Evolutionary conservation across 2,329 filamentous ascomycete genomes (phyloP).

Genomic region (Fusarium sp.): DNA sequence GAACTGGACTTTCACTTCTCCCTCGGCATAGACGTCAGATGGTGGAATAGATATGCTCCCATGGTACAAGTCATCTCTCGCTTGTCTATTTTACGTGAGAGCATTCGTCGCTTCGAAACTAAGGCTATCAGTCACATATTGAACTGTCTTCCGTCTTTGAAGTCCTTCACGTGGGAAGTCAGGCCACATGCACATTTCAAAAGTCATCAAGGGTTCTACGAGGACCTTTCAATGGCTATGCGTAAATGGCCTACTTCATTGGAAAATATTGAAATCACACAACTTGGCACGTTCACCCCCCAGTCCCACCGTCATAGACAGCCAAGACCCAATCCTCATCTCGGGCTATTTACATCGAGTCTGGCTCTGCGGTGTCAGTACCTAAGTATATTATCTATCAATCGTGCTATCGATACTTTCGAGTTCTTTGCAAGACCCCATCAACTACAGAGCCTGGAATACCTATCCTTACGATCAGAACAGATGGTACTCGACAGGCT

Average conservation of each 20-base stretch:
- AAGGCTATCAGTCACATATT: not conserved
- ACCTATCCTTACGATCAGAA: too few species aligned
- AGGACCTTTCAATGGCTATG: not conserved
- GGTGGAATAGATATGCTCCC: not conserved
- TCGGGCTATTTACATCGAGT: not conserved
- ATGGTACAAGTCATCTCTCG: not conserved
- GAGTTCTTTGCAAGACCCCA: too few species aligned
- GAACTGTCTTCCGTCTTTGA: not conserved
- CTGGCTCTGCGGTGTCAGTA: too few species aligned
- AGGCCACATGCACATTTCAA: not conserved
- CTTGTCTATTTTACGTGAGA: not conserved
- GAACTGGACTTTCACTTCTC: not conserved
- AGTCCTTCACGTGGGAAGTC: not conserved
- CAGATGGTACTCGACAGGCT: too few species aligned
- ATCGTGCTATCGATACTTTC: too few species aligned
- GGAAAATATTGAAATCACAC: not conserved
- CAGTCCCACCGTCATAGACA: not conserved
- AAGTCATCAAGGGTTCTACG: too few species aligned
- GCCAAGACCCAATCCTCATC: not conserved
- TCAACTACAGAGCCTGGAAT: too few species aligned
- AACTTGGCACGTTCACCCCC: not conserved
- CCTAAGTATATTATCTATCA: too few species aligned
- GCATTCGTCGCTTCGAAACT: not conserved
- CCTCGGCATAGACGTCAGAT: accelerated
- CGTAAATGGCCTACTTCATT: not conserved